Conservation (phyloP, 176 grass and related monocot species). For the Poa pratensis region DNA sequence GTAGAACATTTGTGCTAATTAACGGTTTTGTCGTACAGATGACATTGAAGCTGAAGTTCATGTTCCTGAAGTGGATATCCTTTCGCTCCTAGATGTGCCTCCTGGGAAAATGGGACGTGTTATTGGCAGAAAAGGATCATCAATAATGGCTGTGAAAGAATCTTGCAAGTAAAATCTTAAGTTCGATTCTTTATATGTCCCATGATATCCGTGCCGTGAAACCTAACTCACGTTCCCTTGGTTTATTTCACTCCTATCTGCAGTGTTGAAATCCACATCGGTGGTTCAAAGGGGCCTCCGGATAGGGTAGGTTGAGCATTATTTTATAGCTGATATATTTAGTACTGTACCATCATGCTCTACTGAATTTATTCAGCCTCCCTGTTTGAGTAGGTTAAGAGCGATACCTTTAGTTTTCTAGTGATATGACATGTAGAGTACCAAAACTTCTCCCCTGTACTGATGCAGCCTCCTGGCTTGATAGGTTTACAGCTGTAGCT, state of each 20-base stretch:
- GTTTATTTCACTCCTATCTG: constrained; percentile 39
- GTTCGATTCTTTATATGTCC: constrained; percentile 18
- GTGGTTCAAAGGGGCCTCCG: constrained; percentile 85
- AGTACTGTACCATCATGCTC: constrained; percentile 19
- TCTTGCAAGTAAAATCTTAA: constrained; percentile 85
- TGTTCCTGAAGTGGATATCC: constrained; percentile 75
- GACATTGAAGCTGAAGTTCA: constrained; percentile 59
- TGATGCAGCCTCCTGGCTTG: constrained; percentile 23
- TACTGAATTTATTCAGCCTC: background rate
- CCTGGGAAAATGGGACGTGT: constrained; percentile 97
- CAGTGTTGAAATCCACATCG: constrained; percentile 90
- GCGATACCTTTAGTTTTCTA: constrained; percentile 1
- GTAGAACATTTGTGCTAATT: constrained; percentile 40
- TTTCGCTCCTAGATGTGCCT: constrained; percentile 89
- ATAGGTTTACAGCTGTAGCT: constrained; percentile 18
- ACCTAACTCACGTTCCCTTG: constrained; percentile 26
- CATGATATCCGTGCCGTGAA: constrained; percentile 21
- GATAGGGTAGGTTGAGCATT: constrained; percentile 67
- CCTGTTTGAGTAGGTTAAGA: constrained; percentile 38
- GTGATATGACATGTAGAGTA: background rate
- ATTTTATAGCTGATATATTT: background rate
- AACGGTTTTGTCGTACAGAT: constrained; percentile 45
- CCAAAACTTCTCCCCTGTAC: constrained; percentile 1
- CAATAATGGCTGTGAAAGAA: constrained; percentile 83
- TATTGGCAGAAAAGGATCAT: constrained; percentile 84